Percentiles rank a stretch among this genome's conserved stretches.
phyloP scores from a whole-genome alignment of 176 grass and related monocot genomes.

The Hordeum vulgare region MorexV3_pseudomolecules_assembly NC_058522.1:483367845-483368344 shows the following conservation, averaged over 20 bases:
- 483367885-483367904: constrained; percentile 78
- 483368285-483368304: too few relatives aligned
- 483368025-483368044: constrained; percentile 99
- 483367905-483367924: neutral
- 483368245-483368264: too few relatives aligned
- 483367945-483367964: constrained; percentile 85
- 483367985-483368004: constrained; percentile 70
- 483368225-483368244: too few relatives aligned
- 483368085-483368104: neutral
- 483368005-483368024: constrained; percentile 64
- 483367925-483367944: constrained; percentile 74
- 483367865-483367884: constrained; percentile 95
- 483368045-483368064: constrained; percentile 81
- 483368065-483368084: neutral
- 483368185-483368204: neutral
- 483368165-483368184: neutral
- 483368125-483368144: neutral
- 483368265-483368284: too few relatives aligned
- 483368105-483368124: neutral
- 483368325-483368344: too few relatives aligned
- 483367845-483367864: constrained; percentile 82
- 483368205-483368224: too few relatives aligned
- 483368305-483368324: too few relatives aligned
- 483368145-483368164: accelerated
- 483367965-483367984: constrained; percentile 79